Conservation (phyloP, 2,329 filamentous ascomycete species). For the Mollisiaceae sp. region DNA sequence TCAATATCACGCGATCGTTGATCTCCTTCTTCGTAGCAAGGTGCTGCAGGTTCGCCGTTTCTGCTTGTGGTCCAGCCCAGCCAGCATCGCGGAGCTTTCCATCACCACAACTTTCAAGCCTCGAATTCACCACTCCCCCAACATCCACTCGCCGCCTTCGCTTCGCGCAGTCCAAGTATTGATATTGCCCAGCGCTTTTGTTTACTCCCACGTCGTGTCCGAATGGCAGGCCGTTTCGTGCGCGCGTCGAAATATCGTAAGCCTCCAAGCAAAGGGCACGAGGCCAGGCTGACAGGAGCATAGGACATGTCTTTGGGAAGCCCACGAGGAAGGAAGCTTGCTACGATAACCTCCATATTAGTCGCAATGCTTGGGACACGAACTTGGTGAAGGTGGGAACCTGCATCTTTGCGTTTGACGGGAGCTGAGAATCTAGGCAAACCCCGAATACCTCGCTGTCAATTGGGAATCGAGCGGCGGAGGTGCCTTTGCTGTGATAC, state of each 20-base stretch:
- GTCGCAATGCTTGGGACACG: conserved; percentile 98
- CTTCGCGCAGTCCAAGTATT: conserved; percentile 19
- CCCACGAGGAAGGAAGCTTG: conserved; percentile 95
- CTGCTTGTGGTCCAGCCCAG: conserved; percentile 1
- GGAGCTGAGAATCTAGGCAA: conserved; percentile 65
- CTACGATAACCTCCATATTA: conserved; percentile 97
- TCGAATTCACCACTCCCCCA: conserved; percentile 14
- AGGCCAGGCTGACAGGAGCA: conserved; percentile 34
- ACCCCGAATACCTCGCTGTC: conserved; percentile 93
- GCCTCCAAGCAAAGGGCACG: conserved; percentile 40
- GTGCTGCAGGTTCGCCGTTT: not conserved
- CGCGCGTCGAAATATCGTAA: conserved; percentile 76
- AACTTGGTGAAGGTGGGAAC: conserved; percentile 87
- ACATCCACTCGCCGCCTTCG: not conserved
- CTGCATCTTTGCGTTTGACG: conserved; percentile 11
- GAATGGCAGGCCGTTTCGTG: conserved; percentile 75
- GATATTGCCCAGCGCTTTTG: conserved; percentile 16
- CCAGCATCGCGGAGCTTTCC: conserved; percentile 21
- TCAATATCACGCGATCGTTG: conserved; percentile 12
- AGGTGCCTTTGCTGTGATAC: conserved; percentile 95
- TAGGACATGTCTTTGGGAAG: conserved; percentile 98
- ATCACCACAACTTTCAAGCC: conserved; percentile 13
- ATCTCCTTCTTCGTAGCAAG: not conserved
- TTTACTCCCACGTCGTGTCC: conserved; percentile 23
- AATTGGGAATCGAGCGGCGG: conserved; percentile 98